A percentile compares a stretch with the other conserved stretches of the same genome.
Conservation (phyloP, 768 basidiomycete genomes). For the Melanogaster broomeanus region DNA sequence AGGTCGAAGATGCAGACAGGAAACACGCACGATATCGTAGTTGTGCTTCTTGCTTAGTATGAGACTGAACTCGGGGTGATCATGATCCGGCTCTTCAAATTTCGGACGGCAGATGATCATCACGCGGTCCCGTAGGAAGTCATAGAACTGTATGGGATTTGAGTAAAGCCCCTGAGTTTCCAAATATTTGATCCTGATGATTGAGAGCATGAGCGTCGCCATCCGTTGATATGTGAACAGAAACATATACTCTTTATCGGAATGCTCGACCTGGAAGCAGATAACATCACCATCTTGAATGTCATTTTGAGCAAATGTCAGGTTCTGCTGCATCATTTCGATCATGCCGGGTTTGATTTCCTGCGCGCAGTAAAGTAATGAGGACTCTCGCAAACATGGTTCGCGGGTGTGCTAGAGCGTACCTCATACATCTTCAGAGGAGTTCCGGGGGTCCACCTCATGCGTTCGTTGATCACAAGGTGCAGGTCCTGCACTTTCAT, state of each 20-base stretch:
- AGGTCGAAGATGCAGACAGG: background rate
- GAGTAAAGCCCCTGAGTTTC: constrained; percentile 88
- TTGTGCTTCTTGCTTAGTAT: constrained; percentile 98
- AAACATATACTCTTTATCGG: constrained; percentile 84
- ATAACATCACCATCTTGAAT: constrained; percentile 99
- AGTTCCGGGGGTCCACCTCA: constrained; percentile 94
- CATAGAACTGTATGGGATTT: constrained; percentile 92
- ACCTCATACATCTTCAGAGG: constrained; percentile 95
- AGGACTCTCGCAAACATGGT: background rate
- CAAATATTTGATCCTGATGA: constrained; percentile 73
- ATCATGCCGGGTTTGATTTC: constrained; percentile 99
- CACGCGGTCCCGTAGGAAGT: constrained; percentile 97
- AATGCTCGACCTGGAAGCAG: constrained; percentile 96
- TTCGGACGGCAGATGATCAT: constrained; percentile 95
- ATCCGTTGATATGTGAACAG: background rate
- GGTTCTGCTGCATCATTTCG: constrained; percentile 94
- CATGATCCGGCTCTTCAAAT: constrained; percentile 75
- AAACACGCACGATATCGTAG: constrained; percentile 79
- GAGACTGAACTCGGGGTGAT: constrained; percentile 84
- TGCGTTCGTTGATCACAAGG: constrained; percentile 86
- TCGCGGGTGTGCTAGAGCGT: constrained; percentile 13
- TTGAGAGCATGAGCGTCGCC: constrained; percentile 3
- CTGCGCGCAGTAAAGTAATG: constrained; percentile 37
- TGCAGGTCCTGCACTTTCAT: constrained; percentile 89
- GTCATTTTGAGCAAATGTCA: constrained; percentile 95